A percentile compares a stretch with the other conserved stretches of the same genome.
Evolutionary conservation across 371 early-diverging fungal species (phyloP).

Genomic region (Mucor irregularis): DNA sequence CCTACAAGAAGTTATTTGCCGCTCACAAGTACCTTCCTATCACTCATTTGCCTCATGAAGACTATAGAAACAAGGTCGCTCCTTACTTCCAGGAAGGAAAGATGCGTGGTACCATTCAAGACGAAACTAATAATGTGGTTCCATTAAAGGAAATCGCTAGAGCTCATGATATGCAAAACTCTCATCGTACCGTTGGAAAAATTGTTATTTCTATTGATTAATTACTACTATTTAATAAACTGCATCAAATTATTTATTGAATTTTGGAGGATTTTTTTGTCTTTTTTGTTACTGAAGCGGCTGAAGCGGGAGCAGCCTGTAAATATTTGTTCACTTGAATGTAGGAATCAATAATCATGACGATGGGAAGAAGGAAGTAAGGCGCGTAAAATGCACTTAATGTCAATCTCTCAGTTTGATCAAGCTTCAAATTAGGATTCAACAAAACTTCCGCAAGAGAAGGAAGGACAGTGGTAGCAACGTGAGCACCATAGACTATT

Average conservation of each 20-base stretch:
- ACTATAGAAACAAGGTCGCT: conserved; percentile 7
- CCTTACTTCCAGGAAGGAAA: conserved; percentile 5
- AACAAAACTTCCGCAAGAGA: conserved; percentile 48
- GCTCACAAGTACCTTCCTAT: conserved; percentile 2
- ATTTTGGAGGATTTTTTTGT: not conserved
- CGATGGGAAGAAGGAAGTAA: conserved; percentile 57
- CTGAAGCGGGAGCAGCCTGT: not conserved
- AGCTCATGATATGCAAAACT: conserved; percentile 41
- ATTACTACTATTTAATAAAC: not conserved
- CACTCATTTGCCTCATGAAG: not conserved
- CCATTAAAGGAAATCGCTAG: conserved; percentile 40
- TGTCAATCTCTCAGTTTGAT: conserved; percentile 31
- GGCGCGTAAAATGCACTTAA: conserved; percentile 56
- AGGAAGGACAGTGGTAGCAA: conserved; percentile 62
- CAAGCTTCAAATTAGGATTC: conserved; percentile 34
- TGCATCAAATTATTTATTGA: not conserved
- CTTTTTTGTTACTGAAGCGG: not conserved
- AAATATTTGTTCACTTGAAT: conserved; percentile 17
- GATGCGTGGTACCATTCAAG: not conserved
- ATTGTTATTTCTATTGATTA: conserved; percentile 38
- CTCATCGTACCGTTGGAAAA: conserved; percentile 54
- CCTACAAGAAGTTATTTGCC: conserved; percentile 5
- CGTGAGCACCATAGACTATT: conserved; percentile 62
- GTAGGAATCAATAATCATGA: conserved; percentile 52
- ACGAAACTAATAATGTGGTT: conserved; percentile 14